phyloP scores from a whole-genome alignment of 495 filamentous ascomycete species.

The Trichoderma virens region DNA sequence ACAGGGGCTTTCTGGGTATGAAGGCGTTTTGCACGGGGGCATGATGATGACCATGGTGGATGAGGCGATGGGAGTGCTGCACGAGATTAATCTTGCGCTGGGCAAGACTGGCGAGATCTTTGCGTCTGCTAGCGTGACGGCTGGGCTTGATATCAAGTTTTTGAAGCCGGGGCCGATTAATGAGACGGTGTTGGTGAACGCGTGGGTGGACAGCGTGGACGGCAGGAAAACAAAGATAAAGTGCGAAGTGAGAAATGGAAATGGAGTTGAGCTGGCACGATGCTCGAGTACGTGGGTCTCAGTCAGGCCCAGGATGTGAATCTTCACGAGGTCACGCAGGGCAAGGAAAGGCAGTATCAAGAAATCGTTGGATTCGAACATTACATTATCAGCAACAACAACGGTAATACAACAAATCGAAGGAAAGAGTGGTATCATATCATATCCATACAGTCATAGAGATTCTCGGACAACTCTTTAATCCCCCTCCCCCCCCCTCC shows the following conservation, averaged over 20 bases:
- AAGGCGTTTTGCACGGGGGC: constrained; percentile 6
- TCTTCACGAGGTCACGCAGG: neutral
- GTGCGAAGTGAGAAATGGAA: neutral
- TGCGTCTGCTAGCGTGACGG: neutral
- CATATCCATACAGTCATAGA: constrained; percentile 3
- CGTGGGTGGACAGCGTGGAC: neutral
- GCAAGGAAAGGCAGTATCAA: neutral
- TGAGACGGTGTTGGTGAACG: neutral
- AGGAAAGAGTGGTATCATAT: neutral
- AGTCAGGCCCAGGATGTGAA: neutral
- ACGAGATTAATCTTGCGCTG: constrained; percentile 7
- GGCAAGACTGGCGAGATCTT: neutral
- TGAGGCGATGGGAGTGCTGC: constrained; percentile 4
- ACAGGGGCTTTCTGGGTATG: neutral
- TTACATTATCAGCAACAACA: neutral
- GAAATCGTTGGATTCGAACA: neutral
- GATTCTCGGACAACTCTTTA: neutral
- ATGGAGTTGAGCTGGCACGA: neutral
- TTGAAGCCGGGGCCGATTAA: neutral
- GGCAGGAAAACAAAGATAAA: neutral
- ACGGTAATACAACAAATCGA: neutral
- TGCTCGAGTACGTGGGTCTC: constrained; percentile 9
- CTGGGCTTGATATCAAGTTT: neutral
- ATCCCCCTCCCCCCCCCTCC: neutral
- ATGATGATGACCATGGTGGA: constrained; percentile 9